Evolutionary conservation across 768 basidiomycete species (phyloP), one percentile per base, ranked within the genome.

Genomic region (Rhizopogon salebrosus): DNA sequence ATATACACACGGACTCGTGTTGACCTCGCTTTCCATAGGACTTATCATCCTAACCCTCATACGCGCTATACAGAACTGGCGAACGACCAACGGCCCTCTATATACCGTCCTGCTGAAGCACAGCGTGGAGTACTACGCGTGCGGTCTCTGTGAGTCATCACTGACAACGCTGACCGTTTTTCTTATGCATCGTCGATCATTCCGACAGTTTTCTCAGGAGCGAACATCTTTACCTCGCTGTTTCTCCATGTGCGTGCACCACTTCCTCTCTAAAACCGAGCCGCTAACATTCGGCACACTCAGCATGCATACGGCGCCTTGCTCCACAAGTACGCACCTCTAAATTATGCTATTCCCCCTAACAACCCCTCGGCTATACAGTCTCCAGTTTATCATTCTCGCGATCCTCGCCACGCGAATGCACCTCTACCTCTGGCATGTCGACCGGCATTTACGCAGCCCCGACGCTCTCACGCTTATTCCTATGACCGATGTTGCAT

Each of bases 371-470:
- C n/a, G 7, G 8, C n/a, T n/a, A 41, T 11, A 10, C 40, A 50
- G 49, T 26, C 26, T 39, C 29, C 51, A 52, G 22, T 7, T 43
- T 23, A 41, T 52, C 20, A 49, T 52, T 18, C 51, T 48, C 29
- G 42, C 51, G 11, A 46, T 52, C 13, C 38, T 51, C 10, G 50
- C 40, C 18, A 41, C 45, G 13, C 51, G 43, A 14, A 52, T 52
- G 51, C 51, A 52, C 18, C 51, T 52, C 29, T 29, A 52, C 23
- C 51, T 52, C 13, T 43, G 40, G 45, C 41, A 52, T 27, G 14
- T 48, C 20, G 51, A 43, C 42, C 43, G 45, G 1, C 14, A 10
- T 10, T 9, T 27, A 9, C 36, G 18, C 24, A 8, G 16, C 26
- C 13, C 24, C 7, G 26, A 27, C 6, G 26, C 3, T n/a, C 10